Evolutionary conservation across 306 rosid genomes (phyloP), one percentile per base, ranked within the genome.

Genomic region (Hippophae rhamnoides): DNA sequence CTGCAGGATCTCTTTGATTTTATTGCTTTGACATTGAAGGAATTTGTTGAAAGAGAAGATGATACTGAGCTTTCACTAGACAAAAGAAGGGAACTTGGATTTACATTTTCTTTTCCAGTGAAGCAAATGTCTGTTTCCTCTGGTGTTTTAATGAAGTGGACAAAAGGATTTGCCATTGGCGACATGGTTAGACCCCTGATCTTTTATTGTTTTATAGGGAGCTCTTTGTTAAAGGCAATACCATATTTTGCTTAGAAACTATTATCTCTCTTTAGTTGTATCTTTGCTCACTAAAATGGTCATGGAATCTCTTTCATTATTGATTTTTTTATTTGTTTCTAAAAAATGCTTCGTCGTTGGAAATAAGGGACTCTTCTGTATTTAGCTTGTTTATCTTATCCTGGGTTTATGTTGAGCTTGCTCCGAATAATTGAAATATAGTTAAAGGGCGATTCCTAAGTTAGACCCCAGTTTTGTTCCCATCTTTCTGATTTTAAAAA

Each of bases 61-160:
- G 78, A 76, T 47, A 66, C 83, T 57, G 77, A 84, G 63, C 41
- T 41, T 76, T 72, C 77, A 62, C 61, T 10, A 56, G 74, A 67
- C 52, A 76, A 70, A 61, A 70, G 71, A 75, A 76, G 78, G 76
- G 94, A 86, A 57, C 88, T 90, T 72, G 97, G 97, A 60, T 90
- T 86, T 72, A 90, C 95, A 38, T 90, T 90, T 79, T 86, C 97
- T 69, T 89, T 84, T 82, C 97, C 97, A 2, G 84, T 86, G 67
- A 89, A 79, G 67, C 97, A 89, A 75, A 59, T 67, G 53, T 84
- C 94, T 45, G 72, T 83, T 58, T 75, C 95, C 27, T 82, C 94
- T 5, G 97, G 97, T 74, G 71, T 78, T 72, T 72, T 90, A 70
- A 84, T 86, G 62, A 90, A 86, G 73, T 84, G 97, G 97, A 90